Evolutionary conservation across 768 basidiomycete genomes (phyloP), one percentile per base, ranked within the genome.

Genomic region (Plicaturopsis crispa): DNA sequence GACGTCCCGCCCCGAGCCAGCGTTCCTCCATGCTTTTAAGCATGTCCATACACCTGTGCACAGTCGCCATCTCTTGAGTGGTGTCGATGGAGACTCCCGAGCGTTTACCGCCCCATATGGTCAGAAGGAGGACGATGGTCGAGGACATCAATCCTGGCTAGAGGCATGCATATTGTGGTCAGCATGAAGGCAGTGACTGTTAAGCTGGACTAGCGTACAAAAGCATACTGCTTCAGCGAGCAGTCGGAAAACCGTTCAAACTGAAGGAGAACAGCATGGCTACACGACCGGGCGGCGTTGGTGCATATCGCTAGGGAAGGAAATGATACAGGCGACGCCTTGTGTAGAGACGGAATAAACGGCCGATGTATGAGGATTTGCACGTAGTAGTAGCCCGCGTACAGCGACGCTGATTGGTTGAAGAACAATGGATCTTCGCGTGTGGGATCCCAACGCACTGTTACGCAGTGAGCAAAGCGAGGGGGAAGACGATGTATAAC

Each of bases 351-450:
- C 1, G 67, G 75, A 36, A 80, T 72, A 59, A 77, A 80, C 5
- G 75, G 75, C 24, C 80, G 63, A 51, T 81, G 80, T 31, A 78
- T 62, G 34, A 68, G 54, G 49, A 80, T 79, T 46, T 78, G 71
- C 20, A 69, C 55, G 38, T 69, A 60, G 48, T 80, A 80, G 52
- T 75, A 81, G 24, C 60, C 54, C 1, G 66, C 53, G 44, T 75
- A 73, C 7, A 80, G 57, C n/a, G 49, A 39, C 1, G 69, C 72
- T 4, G 72, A 72, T 43, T 76, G 72, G 37, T 62, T 54, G 50
- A 80, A 54, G 44, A 66, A 63, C 3, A 49, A 20, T 1, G 48
- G 40, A 33, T 60, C 50, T 24, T 67, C 59, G 22, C 59, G 54
- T 24, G 63, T 57, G 4, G 67, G 67, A 31, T 70, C 66, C 68